Percentiles rank a stretch among this genome's conserved stretches.
phyloP scores from a whole-genome alignment of 768 basidiomycete species.

The Ephemerocybe angulata region DNA sequence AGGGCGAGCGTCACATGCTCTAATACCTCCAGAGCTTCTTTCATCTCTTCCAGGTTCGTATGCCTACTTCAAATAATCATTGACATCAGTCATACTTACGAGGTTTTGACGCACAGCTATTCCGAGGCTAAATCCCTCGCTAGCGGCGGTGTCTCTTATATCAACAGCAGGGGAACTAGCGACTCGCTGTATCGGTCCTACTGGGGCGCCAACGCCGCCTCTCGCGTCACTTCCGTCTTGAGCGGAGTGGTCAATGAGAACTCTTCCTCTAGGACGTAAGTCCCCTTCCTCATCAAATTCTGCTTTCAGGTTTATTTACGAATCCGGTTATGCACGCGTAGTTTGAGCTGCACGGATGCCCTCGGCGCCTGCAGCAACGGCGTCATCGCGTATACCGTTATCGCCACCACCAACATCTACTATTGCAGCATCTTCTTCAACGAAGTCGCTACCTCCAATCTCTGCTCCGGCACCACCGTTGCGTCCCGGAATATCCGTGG shows the following conservation, averaged over 20 bases:
- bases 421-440: constrained; percentile 47
- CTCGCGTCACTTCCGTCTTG: constrained; percentile 30
- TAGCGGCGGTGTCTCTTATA: constrained; percentile 28
- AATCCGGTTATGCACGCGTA: constrained; percentile 8
- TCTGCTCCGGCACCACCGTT: constrained; percentile 43
- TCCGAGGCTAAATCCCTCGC: constrained; percentile 40
- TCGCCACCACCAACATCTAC: constrained; percentile 47
- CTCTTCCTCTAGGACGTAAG: constrained; percentile 36
- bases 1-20: constrained; percentile 40
- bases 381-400: constrained; percentile 45
- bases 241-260: constrained; percentile 39
- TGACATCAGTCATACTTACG: background rate
- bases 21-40: constrained; percentile 27
- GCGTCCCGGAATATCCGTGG: constrained; percentile 43
- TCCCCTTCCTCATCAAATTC: background rate
- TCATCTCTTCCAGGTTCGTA: constrained; percentile 40
- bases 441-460: constrained; percentile 33
- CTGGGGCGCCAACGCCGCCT: constrained; percentile 36
- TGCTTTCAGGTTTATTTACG: too few species aligned
- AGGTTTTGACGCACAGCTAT: constrained; percentile 24
- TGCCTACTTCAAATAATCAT: background rate
- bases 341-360: constrained; percentile 41
- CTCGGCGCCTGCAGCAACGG: constrained; percentile 33
- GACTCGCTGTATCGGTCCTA: constrained; percentile 39
- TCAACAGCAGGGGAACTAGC: constrained; percentile 32